Evolutionary conservation across 768 basidiomycete species (phyloP).

Genomic region (Lentinula sp.): DNA sequence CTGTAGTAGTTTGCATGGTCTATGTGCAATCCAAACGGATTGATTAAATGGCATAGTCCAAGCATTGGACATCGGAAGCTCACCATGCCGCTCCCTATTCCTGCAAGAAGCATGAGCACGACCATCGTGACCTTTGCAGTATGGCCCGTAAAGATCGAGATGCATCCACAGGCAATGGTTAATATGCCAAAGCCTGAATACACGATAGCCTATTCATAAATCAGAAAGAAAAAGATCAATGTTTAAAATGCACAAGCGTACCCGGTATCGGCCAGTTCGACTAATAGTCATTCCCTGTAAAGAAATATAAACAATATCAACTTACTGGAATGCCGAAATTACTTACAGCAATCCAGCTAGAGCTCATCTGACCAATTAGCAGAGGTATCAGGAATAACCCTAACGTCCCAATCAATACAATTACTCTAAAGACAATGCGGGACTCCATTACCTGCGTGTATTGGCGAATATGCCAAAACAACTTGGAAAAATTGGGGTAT

Average conservation of each 20-base stretch:
- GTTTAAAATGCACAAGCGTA: slow-evolving; percentile 14
- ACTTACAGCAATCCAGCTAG: slow-evolving; percentile 49
- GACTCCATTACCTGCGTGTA: slow-evolving; percentile 30
- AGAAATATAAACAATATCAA: neutral
- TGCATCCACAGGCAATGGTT: slow-evolving; percentile 63
- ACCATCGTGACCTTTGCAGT: slow-evolving; percentile 47
- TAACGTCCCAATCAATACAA: slow-evolving; percentile 13
- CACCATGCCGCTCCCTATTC: slow-evolving; percentile 56
- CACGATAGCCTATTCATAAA: slow-evolving; percentile 43
- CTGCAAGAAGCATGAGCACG: slow-evolving; percentile 55
- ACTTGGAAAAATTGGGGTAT: slow-evolving; percentile 76
- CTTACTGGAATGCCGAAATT: neutral
- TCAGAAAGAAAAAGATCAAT: neutral
- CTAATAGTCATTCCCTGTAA: slow-evolving; percentile 54
- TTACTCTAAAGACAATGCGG: neutral
- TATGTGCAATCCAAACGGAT: slow-evolving; percentile 13
- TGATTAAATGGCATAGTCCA: slow-evolving; percentile 6
- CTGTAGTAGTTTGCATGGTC: slow-evolving; percentile 60
- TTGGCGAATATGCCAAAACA: slow-evolving; percentile 58
- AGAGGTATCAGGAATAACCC: slow-evolving; percentile 67
- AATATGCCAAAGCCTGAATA: slow-evolving; percentile 61
- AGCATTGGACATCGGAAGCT: slow-evolving; percentile 10
- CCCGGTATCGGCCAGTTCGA: slow-evolving; percentile 59
- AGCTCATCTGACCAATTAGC: slow-evolving; percentile 56
- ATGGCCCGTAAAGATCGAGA: slow-evolving; percentile 53